Percentiles rank a stretch among this genome's conserved stretches.
These are phyloP conservation scores for Penicillium parvum DNA, from an alignment of 495 filamentous ascomycete genomes.

Conservation along the genomic window DNA sequence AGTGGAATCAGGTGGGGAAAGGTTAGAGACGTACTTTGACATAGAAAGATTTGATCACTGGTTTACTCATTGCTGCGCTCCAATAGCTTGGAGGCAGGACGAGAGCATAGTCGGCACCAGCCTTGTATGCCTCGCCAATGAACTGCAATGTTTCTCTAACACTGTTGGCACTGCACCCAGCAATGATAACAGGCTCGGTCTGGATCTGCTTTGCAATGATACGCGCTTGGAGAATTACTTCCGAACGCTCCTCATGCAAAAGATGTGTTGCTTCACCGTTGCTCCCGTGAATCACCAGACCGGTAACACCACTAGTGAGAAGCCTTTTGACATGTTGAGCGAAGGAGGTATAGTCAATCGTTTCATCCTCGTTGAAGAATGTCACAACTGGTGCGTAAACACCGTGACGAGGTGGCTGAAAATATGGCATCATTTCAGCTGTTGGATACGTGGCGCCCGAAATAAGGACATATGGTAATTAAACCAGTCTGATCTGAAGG, in stretches of 20 bases:
- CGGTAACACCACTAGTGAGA: neutral
- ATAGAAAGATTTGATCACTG: conserved; percentile 56
- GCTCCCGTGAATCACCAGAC: conserved; percentile 5
- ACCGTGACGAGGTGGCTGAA: neutral
- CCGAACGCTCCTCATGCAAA: conserved; percentile 1
- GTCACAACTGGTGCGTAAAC: neutral
- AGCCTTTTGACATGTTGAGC: neutral
- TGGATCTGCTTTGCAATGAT: neutral
- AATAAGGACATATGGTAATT: too few relatives aligned
- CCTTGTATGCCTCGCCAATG: neutral
- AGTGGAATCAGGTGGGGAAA: neutral
- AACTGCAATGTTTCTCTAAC: neutral
- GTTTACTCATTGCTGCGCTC: conserved; percentile 44
- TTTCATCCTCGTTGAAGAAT: neutral
- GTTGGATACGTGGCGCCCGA: too few relatives aligned
- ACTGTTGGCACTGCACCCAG: conserved; percentile 4
- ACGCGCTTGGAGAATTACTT: neutral
- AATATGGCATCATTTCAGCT: too few relatives aligned
- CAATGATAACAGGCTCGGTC: neutral
- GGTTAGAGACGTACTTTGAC: neutral
- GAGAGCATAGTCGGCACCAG: conserved; percentile 68
- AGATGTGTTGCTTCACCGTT: conserved; percentile 10
- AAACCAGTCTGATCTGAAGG: too few relatives aligned
- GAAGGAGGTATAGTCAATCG: neutral
- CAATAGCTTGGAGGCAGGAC: conserved; percentile 75